Evolutionary conservation across 495 filamentous ascomycete genomes (phyloP).

Genomic region (Pyrenula massariospora): DNA sequence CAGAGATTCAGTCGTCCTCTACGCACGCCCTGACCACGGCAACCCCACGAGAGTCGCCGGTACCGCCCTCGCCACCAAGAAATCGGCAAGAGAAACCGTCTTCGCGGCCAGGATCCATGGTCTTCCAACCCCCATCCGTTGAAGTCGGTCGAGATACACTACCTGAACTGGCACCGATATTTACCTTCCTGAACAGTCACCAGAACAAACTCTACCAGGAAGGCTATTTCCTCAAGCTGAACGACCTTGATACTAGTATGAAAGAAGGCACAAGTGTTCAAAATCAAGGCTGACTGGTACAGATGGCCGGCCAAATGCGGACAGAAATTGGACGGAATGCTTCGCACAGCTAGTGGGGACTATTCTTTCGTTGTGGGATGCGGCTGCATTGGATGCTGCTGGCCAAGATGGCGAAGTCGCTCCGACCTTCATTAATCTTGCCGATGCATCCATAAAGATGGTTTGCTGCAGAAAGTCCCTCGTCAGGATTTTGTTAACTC

Average conservation of each 20-base stretch:
- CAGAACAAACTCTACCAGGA: slow-evolving; percentile 94
- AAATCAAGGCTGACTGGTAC: slow-evolving; percentile 1
- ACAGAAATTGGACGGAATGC: slow-evolving; percentile 91
- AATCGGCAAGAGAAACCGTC: slow-evolving; percentile 22
- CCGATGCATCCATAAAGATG: slow-evolving; percentile 96
- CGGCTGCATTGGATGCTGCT: slow-evolving; percentile 79
- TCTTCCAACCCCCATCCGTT: slow-evolving; percentile 78
- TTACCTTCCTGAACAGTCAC: slow-evolving; percentile 88
- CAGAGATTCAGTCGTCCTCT: slow-evolving; percentile 3
- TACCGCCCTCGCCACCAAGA: slow-evolving; percentile 6
- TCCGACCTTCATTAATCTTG: slow-evolving; percentile 92
- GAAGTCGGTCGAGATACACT: slow-evolving; percentile 74
- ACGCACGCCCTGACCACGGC: slow-evolving; percentile 9
- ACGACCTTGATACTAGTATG: slow-evolving; percentile 83
- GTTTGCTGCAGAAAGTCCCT: slow-evolving; percentile 33
- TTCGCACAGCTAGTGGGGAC: slow-evolving; percentile 95
- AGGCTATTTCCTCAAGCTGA: slow-evolving; percentile 92
- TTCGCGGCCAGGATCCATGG: slow-evolving; percentile 49
- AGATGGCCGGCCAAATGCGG: slow-evolving; percentile 79
- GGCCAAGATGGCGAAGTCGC: slow-evolving; percentile 74
- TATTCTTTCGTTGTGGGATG: slow-evolving; percentile 92
- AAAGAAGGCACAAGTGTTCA: slow-evolving; percentile 7
- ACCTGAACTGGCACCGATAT: slow-evolving; percentile 88
- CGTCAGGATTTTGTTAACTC: slow-evolving; percentile 2
- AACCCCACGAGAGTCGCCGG: slow-evolving; percentile 18